Conservation (phyloP, 2,329 filamentous ascomycete species). For the Paecilomyces formosus region DNA sequence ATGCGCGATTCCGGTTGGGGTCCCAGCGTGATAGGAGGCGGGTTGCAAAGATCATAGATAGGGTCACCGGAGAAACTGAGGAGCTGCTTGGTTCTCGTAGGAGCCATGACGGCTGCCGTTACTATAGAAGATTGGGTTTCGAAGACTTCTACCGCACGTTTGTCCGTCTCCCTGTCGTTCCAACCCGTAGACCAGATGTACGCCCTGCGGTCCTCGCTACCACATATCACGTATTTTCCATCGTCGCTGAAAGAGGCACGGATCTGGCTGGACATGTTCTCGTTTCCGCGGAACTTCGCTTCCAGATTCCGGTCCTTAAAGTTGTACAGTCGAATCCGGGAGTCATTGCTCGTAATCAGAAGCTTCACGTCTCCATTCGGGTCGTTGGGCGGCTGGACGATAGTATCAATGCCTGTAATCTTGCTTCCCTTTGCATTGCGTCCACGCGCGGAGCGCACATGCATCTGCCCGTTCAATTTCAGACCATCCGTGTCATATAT, state of each 20-base stretch:
- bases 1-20: constrained; percentile 59
- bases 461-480: constrained; percentile 75
- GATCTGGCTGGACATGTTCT: constrained; percentile 86
- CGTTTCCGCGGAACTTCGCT: constrained; percentile 83
- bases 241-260: constrained; percentile 84
- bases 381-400: constrained; percentile 50
- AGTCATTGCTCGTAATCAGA: constrained; percentile 91
- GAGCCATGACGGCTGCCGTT: constrained; percentile 81
- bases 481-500: constrained; percentile 92
- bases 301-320: constrained; percentile 77
- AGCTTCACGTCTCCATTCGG: constrained; percentile 67
- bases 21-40: constrained; percentile 76
- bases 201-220: constrained; percentile 81
- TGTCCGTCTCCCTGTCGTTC: constrained; percentile 64
- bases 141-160: constrained; percentile 78
- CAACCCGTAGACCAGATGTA: constrained; percentile 78
- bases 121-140: constrained; percentile 85
- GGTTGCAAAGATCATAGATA: constrained; percentile 94
- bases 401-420: constrained; percentile 86
- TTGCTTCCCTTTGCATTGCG: constrained; percentile 96
- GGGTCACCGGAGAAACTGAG: constrained; percentile 79
- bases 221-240: constrained; percentile 77
- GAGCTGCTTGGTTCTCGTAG: constrained; percentile 66
- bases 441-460: constrained; percentile 85
- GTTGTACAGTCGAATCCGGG: constrained; percentile 82